Conservation (phyloP, 371 early-diverging fungal species). For the Phascolomyces articulosus region DNA sequence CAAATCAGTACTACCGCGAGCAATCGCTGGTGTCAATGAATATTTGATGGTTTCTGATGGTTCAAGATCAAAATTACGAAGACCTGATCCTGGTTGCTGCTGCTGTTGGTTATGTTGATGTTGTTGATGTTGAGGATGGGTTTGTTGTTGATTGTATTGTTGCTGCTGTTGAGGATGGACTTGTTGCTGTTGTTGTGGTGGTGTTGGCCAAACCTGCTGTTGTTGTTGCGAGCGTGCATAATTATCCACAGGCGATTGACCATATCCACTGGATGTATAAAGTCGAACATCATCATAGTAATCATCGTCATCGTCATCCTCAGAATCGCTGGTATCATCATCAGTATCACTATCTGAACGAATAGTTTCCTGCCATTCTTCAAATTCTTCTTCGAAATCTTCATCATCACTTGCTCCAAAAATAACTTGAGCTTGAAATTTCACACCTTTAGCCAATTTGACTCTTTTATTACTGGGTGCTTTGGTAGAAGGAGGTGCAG, state of each 20-base stretch:
- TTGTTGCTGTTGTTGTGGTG: neutral
- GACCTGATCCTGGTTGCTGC: slow-evolving; percentile 3
- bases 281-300: slow-evolving; percentile 24
- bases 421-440: slow-evolving; percentile 54
- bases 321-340: slow-evolving; percentile 23
- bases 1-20: slow-evolving; percentile 30
- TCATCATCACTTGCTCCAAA: slow-evolving; percentile 56
- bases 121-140: slow-evolving; percentile 14
- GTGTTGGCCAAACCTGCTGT: slow-evolving; percentile 4
- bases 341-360: slow-evolving; percentile 25
- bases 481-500: slow-evolving; percentile 46
- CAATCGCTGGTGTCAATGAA: slow-evolving; percentile 51
- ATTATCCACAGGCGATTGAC: slow-evolving; percentile 10
- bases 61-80: slow-evolving; percentile 23
- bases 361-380: slow-evolving; percentile 51
- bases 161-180: neutral
- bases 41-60: slow-evolving; percentile 48
- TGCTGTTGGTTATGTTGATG: slow-evolving; percentile 1
- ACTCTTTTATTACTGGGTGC: slow-evolving; percentile 37
- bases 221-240: slow-evolving; percentile 10
- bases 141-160: slow-evolving; percentile 3
- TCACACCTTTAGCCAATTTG: slow-evolving; percentile 46
- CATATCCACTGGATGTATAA: slow-evolving; percentile 7
- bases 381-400: slow-evolving; percentile 52
- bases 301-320: slow-evolving; percentile 31